Base-by-base conservation (phyloP, 2,329 filamentous ascomycete genomes). In the Exophiala bonariae region DNA sequence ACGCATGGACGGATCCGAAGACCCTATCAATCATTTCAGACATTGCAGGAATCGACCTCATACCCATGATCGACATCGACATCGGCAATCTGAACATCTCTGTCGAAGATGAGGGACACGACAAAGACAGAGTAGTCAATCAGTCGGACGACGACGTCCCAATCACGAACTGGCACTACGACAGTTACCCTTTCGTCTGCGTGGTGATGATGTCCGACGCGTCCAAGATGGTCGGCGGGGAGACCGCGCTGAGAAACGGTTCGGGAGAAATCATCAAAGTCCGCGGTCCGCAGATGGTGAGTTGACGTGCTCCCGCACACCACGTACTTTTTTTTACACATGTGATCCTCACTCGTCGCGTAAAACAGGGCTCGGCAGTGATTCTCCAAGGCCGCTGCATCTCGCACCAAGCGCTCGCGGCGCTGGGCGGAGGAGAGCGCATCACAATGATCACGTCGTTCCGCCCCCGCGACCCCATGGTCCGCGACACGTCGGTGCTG, bases 361-460 rank as follows among this genome's bases (percentile, higher is more conserved):
- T 18, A 14, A 31, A 5, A 19, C 54, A 82, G 79, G 81, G 80
- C 14, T 80, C 73, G 40, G 81, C 79, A 2, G 79, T 84, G 1
- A 72, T 86, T 16, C 69, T 86, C 33, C 83, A 86, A 63, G 83
- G 83, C 11, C 74, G 82, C 16, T 84, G 86, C 65, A 82, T 86
- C 51, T 76, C 80, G 53, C 83, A 86, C 61, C 75, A 80, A 49
- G 83, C 82, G 2, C 71, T 84, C 16, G 76, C 75, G 9, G 78
- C 81, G 8, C 65, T 80, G 1, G 80, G 80, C n/a, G 71, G 72
- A 3, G 73, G 74, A 16, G 83, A 86, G 63, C 77, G 82, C 26
- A 84, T 86, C 64, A 80, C 73, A 34, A 81, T 83, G 67, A 80
- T 86, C 38, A 86, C 83, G 0, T 80, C 79, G 2, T 85, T 84